Evolutionary conservation across 2,329 filamentous ascomycete species (phyloP), one percentile per base, ranked within the genome.

Genomic region (Aspergillus aculeatinus): DNA sequence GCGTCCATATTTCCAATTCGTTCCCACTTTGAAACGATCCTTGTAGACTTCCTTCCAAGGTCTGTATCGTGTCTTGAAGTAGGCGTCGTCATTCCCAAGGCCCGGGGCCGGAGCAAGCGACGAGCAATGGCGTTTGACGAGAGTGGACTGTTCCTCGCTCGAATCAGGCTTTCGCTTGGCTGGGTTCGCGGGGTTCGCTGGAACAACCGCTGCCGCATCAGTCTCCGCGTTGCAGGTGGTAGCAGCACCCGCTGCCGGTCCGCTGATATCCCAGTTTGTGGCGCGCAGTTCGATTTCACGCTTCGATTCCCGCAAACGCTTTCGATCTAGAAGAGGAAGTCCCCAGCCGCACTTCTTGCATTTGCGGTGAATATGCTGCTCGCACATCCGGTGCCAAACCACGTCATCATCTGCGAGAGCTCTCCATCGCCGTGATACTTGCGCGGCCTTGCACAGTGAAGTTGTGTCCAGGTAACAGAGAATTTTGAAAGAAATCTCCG

Each of bases 21-120:
- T 95, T 55, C 95, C 94, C 51, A 99, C 92, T 74, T 94, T 95
- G 82, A 94, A 98, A 16, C 91, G 87, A 74, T 97, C 94, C 64
- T 92, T 90, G 80, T 99, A 99, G 1, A 99, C 91, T 62, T 96
- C 92, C 76, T 99, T 99, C 95, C 95, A 99, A 0, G 89, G 92
- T 31, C 92, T 78, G 63, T 79, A 78, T 23, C 77, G 75, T 14
- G 80, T 80, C 61, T 81, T 80, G 67, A 83, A 82, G 65, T 82
- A 83, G 11, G 79, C 77, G 21, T 79, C 78, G 31, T 78, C 68
- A 14, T 70, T 68, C 35, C 77, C 76, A 1, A 72, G 59, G 11
- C 52, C 57, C 39, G 70, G 59, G 1, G 61, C 65, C n/a, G 21
- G 23, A 14, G 39, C 35, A 11, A 68, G 55, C 6, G 71, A 70